A percentile compares a stretch with the other conserved stretches of the same genome.
phyloP scores from a whole-genome alignment of 768 basidiomycete genomes.

The Pulveroboletus sp. region DNA sequence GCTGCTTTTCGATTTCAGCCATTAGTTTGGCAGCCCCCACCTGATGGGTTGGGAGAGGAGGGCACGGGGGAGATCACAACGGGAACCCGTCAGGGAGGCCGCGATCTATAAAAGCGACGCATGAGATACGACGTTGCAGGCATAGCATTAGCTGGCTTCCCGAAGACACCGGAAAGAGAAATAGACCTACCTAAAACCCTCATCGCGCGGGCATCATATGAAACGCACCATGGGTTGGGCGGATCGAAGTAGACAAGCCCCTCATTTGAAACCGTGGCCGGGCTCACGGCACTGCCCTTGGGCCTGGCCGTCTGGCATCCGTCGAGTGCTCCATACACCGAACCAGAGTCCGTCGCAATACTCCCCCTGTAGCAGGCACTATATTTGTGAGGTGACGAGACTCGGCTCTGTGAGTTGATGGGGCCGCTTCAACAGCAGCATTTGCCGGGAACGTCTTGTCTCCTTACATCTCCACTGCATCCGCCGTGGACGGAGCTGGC shows the following conservation, averaged over 20 bases:
- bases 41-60: conserved; percentile 6
- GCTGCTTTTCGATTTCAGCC: conserved; percentile 30
- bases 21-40: conserved; percentile 16
- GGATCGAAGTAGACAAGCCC: conserved; percentile 3
- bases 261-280: conserved; percentile 3
- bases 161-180: conserved; percentile 24
- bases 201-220: conserved; percentile 10
- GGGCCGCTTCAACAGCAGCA: background rate
- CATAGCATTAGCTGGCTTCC: conserved; percentile 19
- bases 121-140: conserved; percentile 17
- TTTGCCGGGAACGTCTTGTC: background rate
- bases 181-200: conserved; percentile 12
- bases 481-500: conserved; percentile 26
- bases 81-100: background rate
- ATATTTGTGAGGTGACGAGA: no score
- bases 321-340: background rate
- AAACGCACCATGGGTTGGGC: conserved; percentile 6
- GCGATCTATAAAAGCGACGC: conserved; percentile 25
- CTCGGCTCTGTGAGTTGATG: background rate
- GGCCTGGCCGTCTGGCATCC: background rate
- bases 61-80: conserved; percentile 11
- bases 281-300: conserved; percentile 1
- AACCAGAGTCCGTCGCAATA: no score
- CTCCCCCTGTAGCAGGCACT: no score
- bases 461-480: conserved; percentile 17